Conservation (phyloP, 1,284 basidiomycete species). For the Inonotus hispidus region DNA sequence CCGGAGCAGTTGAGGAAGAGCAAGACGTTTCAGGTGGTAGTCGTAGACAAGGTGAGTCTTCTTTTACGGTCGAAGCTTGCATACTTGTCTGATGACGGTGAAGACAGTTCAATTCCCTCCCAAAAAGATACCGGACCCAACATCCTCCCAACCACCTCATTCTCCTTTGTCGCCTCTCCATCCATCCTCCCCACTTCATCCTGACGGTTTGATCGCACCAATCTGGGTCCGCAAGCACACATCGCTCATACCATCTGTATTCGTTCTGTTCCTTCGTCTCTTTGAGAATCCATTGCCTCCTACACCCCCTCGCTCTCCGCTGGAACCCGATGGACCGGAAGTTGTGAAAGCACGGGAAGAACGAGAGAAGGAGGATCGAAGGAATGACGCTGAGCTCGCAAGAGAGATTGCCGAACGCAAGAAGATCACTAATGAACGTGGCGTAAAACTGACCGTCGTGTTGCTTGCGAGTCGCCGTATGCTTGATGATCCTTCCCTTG, state of each 20-base stretch:
- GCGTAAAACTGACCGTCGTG: conserved; percentile 92
- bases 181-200: conserved; percentile 81
- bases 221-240: conserved; percentile 97
- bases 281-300: conserved; percentile 52
- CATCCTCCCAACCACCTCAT: conserved; percentile 46
- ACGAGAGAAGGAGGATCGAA: conserved; percentile 62
- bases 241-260: conserved; percentile 85
- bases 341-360: conserved; percentile 43
- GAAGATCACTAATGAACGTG: conserved; percentile 74
- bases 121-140: conserved; percentile 63
- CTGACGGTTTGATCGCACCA: conserved; percentile 93
- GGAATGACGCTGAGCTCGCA: conserved; percentile 69
- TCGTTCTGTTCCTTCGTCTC: conserved; percentile 83
- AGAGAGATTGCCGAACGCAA: conserved; percentile 77
- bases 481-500: conserved; percentile 81
- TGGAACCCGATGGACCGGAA: conserved; percentile 42
- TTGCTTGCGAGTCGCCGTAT: conserved; percentile 84
- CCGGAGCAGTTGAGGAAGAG: conserved; percentile 44
- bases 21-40: conserved; percentile 74
- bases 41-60: conserved; percentile 69
- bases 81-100: not conserved
- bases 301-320: conserved; percentile 36
- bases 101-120: conserved; percentile 79
- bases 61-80: not conserved
- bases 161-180: conserved; percentile 90